Base-by-base conservation (phyloP, 371 early-diverging fungal genomes). In the Apophysomyces sp. region DNA sequence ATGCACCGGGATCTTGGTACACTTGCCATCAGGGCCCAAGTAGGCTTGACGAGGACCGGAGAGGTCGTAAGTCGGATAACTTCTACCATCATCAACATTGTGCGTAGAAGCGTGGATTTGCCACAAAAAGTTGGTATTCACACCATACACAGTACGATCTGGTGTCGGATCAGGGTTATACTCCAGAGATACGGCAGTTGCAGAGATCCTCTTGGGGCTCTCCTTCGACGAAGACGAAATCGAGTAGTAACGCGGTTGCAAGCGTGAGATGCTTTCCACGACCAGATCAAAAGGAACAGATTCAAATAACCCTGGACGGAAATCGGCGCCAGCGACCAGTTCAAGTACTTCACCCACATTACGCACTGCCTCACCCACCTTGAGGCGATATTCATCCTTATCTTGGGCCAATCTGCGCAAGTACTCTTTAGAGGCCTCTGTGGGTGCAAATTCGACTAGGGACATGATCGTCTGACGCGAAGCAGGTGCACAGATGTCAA, bases 171-270 rank as follows among this genome's bases (percentile, higher is more conserved):
- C 55, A 36, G 92, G 86, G 29, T 82, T 72, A 62, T 97, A 97
- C 30, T 89, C 81, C 21, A 97, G 84, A 36, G 96, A 89, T 18
- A 94, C 94, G 15, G 93, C 94, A 11, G 98, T 98, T 60, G 94
- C 83, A 57, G 86, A 80, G 26, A 95, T 89, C 8, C 68, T 69
- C 27, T 87, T 85, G 28, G 95, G 94, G 44, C 78, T 71, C 31
- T 86, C 86, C 53, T 77, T 77, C 32, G 92, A 77, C 11, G 93
- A 92, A 21, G 94, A 94, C 32, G 94, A 94, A 58, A 98, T 98
- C 31, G 95, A 94, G 74, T 98, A 98, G 77, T 93, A 95, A 15
- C 99, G 92, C 16, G 95, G 90, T 60, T 91, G 88, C 41, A 95
- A 83, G 40, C 93, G 88, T 37, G 92, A 82, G 11, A 96, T 80